phyloP scores from a whole-genome alignment of 148 eudicot genomes.

The Rheum nobile region DNA sequence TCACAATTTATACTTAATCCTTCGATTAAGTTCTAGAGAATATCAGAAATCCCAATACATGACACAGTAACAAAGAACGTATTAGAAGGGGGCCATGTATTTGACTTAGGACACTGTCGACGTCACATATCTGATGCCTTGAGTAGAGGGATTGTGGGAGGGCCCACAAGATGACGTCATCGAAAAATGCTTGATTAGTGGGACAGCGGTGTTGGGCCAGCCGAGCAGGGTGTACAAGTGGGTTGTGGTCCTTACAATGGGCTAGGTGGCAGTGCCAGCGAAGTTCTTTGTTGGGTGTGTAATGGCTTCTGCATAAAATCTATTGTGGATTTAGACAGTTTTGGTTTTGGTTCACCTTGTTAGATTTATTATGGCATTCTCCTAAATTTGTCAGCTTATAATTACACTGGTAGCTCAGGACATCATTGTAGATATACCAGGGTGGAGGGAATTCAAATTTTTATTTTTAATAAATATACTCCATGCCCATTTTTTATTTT shows the following conservation, averaged over 20 bases:
- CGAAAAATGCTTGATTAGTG: background rate
- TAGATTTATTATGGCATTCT: background rate
- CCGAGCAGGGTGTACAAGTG: background rate
- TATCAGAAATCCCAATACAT: too few relatives aligned
- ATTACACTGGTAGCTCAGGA: background rate
- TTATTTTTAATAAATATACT: too few relatives aligned
- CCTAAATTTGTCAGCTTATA: background rate
- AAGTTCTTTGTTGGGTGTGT: background rate
- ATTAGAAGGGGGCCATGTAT: too few relatives aligned
- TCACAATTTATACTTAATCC: too few relatives aligned
- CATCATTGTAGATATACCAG: background rate
- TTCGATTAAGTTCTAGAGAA: too few relatives aligned
- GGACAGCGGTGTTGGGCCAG: background rate
- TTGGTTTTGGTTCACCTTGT: background rate
- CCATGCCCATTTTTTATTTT: too few relatives aligned
- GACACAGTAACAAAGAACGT: too few relatives aligned
- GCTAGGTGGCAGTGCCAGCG: background rate
- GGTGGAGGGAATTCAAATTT: too few relatives aligned
- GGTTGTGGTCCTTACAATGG: background rate
- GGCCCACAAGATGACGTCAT: too few relatives aligned
- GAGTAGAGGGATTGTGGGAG: too few relatives aligned
- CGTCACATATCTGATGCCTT: too few relatives aligned
- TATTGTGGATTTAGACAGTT: background rate
- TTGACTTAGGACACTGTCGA: too few relatives aligned
- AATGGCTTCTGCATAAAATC: background rate